Conservation (phyloP, 2,329 filamentous ascomycete genomes). For the Corynespora cassiicola region DNA sequence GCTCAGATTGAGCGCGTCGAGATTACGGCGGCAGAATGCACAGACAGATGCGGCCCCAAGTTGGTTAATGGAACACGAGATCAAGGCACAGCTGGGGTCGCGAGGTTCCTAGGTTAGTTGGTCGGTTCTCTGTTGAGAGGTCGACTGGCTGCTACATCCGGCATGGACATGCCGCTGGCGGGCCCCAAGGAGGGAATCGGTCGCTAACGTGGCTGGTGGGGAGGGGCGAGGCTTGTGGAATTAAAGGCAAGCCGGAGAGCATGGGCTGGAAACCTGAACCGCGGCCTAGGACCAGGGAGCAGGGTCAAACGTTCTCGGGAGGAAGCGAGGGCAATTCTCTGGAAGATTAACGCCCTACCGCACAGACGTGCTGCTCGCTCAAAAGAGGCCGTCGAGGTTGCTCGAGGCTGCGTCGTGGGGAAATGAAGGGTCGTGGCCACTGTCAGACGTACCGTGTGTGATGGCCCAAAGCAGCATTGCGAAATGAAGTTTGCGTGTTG, state of each 20-base stretch:
- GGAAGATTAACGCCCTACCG: constrained; percentile 43
- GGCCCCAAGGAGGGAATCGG: constrained; percentile 21
- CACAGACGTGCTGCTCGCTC: constrained; percentile 34
- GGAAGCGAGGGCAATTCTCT: constrained; percentile 43
- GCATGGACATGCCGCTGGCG: constrained; percentile 23
- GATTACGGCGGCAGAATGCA: constrained; percentile 12
- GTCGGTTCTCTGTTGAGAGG: too few relatives aligned
- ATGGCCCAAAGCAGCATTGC: constrained; percentile 36
- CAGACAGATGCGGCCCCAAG: too few relatives aligned
- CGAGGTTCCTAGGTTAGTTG: too few relatives aligned
- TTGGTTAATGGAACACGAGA: too few relatives aligned
- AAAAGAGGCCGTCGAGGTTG: constrained; percentile 30
- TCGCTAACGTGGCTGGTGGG: constrained; percentile 34
- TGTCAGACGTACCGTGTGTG: constrained; percentile 38
- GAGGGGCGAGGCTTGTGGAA: constrained; percentile 32
- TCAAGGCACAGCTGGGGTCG: too few relatives aligned
- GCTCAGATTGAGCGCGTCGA: constrained; percentile 2
- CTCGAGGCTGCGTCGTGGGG: constrained; percentile 36
- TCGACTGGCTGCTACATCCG: constrained; percentile 18
- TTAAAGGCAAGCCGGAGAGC: constrained; percentile 21
- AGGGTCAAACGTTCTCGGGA: constrained; percentile 48
- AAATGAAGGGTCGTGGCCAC: constrained; percentile 47
- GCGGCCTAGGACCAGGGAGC: constrained; percentile 28
- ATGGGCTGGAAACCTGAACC: constrained; percentile 21
- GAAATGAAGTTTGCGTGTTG: constrained; percentile 42